phyloP scores from a whole-genome alignment of 2,329 filamentous ascomycete genomes.

The Colletotrichum tamarilloi region DNA sequence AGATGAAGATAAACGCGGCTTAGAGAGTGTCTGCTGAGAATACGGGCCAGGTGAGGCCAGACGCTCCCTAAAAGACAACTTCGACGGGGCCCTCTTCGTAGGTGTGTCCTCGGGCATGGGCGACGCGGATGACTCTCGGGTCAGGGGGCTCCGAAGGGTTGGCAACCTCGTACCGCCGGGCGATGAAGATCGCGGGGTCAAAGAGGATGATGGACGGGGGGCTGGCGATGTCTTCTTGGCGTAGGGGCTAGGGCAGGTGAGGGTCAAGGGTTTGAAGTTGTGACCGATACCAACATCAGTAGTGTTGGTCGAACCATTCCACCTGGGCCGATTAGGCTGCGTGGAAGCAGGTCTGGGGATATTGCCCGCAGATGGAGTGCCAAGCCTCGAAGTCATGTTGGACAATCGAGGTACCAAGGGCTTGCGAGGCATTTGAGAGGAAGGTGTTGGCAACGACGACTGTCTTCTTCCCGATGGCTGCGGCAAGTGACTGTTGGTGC shows the following conservation, averaged over 20 bases:
- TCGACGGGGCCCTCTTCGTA: slow-evolving; percentile 54
- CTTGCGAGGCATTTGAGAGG: slow-evolving; percentile 54
- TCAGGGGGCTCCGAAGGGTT: slow-evolving; percentile 58
- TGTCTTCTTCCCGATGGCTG: slow-evolving; percentile 58
- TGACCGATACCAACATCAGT: slow-evolving; percentile 73
- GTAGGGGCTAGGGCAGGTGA: slow-evolving; percentile 70
- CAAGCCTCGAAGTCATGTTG: slow-evolving; percentile 62
- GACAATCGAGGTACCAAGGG: slow-evolving; percentile 57
- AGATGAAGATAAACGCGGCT: slow-evolving; percentile 56
- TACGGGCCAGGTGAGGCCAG: slow-evolving; percentile 61
- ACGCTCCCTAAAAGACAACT: slow-evolving; percentile 66
- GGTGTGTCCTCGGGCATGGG: slow-evolving; percentile 59
- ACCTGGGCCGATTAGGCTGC: slow-evolving; percentile 72
- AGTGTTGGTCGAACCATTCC: slow-evolving; percentile 77
- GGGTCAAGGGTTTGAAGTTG: slow-evolving; percentile 71
- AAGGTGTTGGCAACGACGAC: slow-evolving; percentile 59
- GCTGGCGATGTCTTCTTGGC: slow-evolving; percentile 56
- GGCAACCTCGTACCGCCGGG: slow-evolving; percentile 59
- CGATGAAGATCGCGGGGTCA: slow-evolving; percentile 51
- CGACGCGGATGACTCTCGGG: slow-evolving; percentile 59
- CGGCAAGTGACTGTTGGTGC: slow-evolving; percentile 57
- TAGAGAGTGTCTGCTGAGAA: slow-evolving; percentile 56
- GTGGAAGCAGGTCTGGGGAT: slow-evolving; percentile 58
- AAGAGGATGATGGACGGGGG: slow-evolving; percentile 54
- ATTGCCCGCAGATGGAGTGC: slow-evolving; percentile 48